phyloP scores from a whole-genome alignment of 2,329 filamentous ascomycete species.

The Metarhizium brunneum region DNA sequence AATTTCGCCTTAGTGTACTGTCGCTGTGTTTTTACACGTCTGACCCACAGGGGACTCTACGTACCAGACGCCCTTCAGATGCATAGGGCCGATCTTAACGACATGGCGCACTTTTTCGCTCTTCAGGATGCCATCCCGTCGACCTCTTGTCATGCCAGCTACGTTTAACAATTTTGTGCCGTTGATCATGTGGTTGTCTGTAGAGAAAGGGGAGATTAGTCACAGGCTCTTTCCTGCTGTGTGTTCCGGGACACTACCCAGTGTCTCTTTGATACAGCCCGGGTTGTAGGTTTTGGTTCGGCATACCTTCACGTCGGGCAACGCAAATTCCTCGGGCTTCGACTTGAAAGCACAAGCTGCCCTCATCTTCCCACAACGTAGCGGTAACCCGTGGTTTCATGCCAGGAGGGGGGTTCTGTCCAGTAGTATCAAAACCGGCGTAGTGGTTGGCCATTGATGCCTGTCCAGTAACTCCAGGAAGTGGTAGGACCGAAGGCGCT shows the following conservation, averaged over 20 bases:
- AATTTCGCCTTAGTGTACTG: constrained; percentile 15
- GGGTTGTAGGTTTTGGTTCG: constrained; percentile 3
- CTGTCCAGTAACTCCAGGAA: constrained; percentile 50
- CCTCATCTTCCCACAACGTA: constrained; percentile 96
- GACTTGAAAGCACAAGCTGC: constrained; percentile 94
- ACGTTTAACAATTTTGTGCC: constrained; percentile 96
- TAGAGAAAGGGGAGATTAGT: neutral
- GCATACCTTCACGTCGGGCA: constrained; percentile 80
- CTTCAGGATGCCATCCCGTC: constrained; percentile 92
- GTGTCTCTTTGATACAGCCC: neutral
- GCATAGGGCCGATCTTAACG: constrained; percentile 98
- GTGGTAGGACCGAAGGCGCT: constrained; percentile 52
- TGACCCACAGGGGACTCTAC: constrained; percentile 24
- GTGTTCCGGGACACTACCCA: no score
- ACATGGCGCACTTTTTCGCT: constrained; percentile 96
- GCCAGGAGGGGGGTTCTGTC: constrained; percentile 81
- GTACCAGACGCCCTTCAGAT: constrained; percentile 94
- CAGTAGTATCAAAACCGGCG: constrained; percentile 67
- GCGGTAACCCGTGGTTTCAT: constrained; percentile 96
- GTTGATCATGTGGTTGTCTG: constrained; percentile 99
- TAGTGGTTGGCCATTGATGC: constrained; percentile 47
- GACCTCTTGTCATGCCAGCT: constrained; percentile 92
- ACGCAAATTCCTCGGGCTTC: constrained; percentile 95
- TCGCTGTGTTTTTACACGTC: constrained; percentile 5
- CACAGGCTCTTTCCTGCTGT: no score